Conservation (phyloP, 306 rosid species). For the Cotoneaster glaucophyllus region DNA sequence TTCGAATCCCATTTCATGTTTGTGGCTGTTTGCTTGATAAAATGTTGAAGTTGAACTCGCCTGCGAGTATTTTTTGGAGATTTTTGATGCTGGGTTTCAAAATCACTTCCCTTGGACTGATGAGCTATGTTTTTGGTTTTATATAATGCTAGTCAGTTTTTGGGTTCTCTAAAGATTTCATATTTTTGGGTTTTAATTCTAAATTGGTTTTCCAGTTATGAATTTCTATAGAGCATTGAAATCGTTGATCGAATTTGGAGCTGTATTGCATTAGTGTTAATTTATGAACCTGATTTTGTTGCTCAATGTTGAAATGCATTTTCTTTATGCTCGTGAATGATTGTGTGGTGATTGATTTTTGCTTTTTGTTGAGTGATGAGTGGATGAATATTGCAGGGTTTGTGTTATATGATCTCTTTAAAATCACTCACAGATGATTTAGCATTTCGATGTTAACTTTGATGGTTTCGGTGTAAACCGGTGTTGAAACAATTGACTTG, state of each 20-base stretch:
- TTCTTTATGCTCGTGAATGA: not conserved
- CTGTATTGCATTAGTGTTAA: not conserved
- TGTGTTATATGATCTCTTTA: too few species aligned
- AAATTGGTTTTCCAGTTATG: slow-evolving; percentile 5
- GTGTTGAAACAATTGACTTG: not conserved
- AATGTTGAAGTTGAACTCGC: too few species aligned
- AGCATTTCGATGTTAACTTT: not conserved
- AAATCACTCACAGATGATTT: too few species aligned
- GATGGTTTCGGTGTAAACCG: not conserved
- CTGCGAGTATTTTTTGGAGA: too few species aligned
- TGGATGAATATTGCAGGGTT: not conserved
- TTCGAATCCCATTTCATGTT: too few species aligned
- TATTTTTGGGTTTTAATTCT: not conserved
- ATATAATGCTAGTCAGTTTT: slow-evolving; percentile 25
- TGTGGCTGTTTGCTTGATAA: too few species aligned
- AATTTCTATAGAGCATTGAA: not conserved
- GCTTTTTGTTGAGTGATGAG: not conserved
- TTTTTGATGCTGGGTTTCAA: too few species aligned
- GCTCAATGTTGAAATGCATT: slow-evolving; percentile 7
- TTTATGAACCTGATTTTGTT: not conserved
- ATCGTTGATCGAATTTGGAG: not conserved
- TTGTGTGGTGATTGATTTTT: not conserved
- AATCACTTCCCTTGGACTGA: slow-evolving; percentile 58
- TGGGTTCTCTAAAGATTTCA: slow-evolving; percentile 2
- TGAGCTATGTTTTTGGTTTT: slow-evolving; percentile 6